Conservation (phyloP, 2,329 filamentous ascomycete species). For the Phaeosphaeriaceae sp. region DNA sequence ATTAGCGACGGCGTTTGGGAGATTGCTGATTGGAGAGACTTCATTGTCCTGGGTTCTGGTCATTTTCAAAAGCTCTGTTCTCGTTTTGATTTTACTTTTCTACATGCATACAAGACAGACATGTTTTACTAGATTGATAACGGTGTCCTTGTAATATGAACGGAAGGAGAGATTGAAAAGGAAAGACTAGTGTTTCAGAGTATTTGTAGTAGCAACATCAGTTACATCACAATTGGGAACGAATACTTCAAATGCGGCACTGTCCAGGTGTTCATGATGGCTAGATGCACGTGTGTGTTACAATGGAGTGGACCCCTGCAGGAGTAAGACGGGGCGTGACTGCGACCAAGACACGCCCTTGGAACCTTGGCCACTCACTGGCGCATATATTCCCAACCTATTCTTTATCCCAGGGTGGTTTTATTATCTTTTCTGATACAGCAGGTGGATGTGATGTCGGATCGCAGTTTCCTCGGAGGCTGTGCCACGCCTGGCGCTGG, state of each 20-base stretch:
- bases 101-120: not conserved
- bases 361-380: too few species aligned
- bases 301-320: not conserved
- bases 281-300: too few species aligned
- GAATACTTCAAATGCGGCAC: too few species aligned
- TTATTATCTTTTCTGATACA: too few species aligned
- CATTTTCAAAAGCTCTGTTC: conserved; percentile 4
- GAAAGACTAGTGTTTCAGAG: not conserved
- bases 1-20: conserved; percentile 37
- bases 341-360: not conserved
- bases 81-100: not conserved
- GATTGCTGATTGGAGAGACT: not conserved
- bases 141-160: conserved; percentile 1
- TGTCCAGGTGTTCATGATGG: not conserved
- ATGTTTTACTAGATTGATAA: conserved; percentile 9
- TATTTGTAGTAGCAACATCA: too few species aligned
- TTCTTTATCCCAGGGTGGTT: too few species aligned
- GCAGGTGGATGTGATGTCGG: too few species aligned
- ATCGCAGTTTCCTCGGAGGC: not conserved
- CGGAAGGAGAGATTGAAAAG: not conserved
- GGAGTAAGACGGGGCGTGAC: not conserved
- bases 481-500: not conserved
- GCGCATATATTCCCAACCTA: too few species aligned
- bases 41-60: conserved; percentile 1
- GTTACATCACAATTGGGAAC: too few species aligned